Evolutionary conservation across 805 yeast genomes (phyloP).

Genomic region (Nakazawaea wickerhamii): DNA sequence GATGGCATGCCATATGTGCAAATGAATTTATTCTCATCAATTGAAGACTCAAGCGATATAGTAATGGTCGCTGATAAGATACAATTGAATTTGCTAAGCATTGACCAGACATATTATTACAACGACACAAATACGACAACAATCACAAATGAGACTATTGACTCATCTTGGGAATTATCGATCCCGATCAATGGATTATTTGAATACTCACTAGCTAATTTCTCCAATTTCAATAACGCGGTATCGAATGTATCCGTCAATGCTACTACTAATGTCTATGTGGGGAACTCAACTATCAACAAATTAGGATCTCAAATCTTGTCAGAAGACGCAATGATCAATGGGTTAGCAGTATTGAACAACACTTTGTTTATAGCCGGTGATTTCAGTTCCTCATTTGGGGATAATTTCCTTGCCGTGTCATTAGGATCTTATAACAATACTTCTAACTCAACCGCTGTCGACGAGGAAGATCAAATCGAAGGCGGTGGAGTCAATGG

Average conservation of each 20-base stretch:
- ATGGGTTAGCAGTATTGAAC: constrained; percentile 26
- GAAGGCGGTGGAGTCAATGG: constrained; percentile 36
- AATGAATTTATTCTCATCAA: constrained; percentile 28
- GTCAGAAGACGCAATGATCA: constrained; percentile 36
- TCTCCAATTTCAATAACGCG: constrained; percentile 32
- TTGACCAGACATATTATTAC: constrained; percentile 32
- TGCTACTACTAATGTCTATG: constrained; percentile 17
- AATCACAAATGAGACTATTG: constrained; percentile 14
- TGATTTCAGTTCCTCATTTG: constrained; percentile 32
- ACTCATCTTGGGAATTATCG: constrained; percentile 10
- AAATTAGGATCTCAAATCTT: constrained; percentile 29
- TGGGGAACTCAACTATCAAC: constrained; percentile 48
- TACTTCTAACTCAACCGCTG: constrained; percentile 10
- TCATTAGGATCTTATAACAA: constrained; percentile 21
- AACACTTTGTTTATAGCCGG: constrained; percentile 44
- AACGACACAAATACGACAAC: constrained; percentile 26
- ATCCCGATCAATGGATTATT: constrained; percentile 68
- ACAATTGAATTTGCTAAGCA: constrained; percentile 40
- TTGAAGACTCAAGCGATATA: constrained; percentile 28
- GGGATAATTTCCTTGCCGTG: constrained; percentile 33
- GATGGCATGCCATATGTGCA: constrained; percentile 36
- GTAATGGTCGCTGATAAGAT: constrained; percentile 71
- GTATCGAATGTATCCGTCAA: constrained; percentile 15
- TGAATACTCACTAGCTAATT: constrained; percentile 73
- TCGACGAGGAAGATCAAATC: constrained; percentile 12